Base-by-base conservation (phyloP, 1,284 basidiomycete species). In the Leucoagaricus sp. region DNA sequence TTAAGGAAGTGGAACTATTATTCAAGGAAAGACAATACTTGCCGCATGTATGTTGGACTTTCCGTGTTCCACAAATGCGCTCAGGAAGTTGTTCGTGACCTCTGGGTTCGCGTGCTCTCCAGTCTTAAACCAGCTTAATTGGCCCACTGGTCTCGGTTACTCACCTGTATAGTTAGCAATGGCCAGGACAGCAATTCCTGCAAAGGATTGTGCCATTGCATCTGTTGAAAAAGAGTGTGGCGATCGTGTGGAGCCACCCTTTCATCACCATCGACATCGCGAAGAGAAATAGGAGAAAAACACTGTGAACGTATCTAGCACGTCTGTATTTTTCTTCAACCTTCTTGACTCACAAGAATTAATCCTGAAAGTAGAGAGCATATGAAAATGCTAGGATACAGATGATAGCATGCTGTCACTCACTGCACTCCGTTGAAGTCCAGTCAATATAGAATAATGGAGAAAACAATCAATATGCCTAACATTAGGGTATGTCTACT, bases 401-500 rank as follows among this genome's bases (percentile, higher is more conserved):
- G 13, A 10, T 29, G n/a, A 13, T 15, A 13, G 19, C 23, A 26
- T 40, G 12, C 4, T 17, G 33, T 7, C 12, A 63, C 66, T 47
- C 29, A 64, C 65, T 1, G 78, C 80, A 0, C 77, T 73, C 44
- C 70, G 63, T 58, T 83, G 80, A 5, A 91, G 71, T 6, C 81
- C 80, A 34, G 83, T 80, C 69, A 90, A 67, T 89, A 91, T 17
- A 90, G 63, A 28, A 88, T 72, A 55, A 89, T 68, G 31, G 68
- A 65, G 67, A 86, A 88, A 12, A 81, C 58, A 29, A 78, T 52
- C 23, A 79, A 66, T 7, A 78, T 85, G 28, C 77, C 38, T 58
- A 86, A 70, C 1, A 84, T 80, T 61, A 90, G 0, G 89, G 88
- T 25, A 88, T 68, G 64, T 91, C 88, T 25, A 90, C 86, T 36